phyloP scores from a whole-genome alignment of 176 grass and related monocot genomes.

The Avena eriantha region DNA sequence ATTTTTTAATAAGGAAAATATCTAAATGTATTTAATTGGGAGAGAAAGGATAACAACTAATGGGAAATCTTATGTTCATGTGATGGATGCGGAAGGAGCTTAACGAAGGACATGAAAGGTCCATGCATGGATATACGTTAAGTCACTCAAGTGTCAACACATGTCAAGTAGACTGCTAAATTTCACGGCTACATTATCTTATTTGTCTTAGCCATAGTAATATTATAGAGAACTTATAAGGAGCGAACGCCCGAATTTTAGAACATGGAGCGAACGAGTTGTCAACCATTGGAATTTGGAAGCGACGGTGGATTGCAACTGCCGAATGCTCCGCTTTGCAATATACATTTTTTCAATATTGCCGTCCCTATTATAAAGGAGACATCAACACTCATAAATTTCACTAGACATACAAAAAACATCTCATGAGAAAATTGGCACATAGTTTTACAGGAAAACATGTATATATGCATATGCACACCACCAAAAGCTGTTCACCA shows the following conservation, averaged over 20 bases:
- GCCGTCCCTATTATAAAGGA: neutral
- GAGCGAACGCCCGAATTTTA: too few species aligned
- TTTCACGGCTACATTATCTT: neutral
- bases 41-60: neutral
- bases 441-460: constrained; percentile 12
- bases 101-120: neutral
- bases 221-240: too few species aligned
- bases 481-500: neutral
- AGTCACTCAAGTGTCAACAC: neutral
- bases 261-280: too few species aligned
- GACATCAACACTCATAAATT: neutral
- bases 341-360: too few species aligned
- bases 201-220: neutral
- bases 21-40: neutral
- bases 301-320: too few species aligned
- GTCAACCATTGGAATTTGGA: too few species aligned
- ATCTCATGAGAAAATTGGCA: neutral
- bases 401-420: neutral
- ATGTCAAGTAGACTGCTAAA: neutral
- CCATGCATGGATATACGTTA: neutral
- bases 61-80: neutral
- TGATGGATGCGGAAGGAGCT: neutral
- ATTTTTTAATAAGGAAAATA: neutral
- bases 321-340: too few species aligned
- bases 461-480: neutral